These are phyloP conservation scores for Sporodiniella umbellata DNA, from an alignment of 371 early-diverging fungal genomes.

Conservation along the genomic window DNA sequence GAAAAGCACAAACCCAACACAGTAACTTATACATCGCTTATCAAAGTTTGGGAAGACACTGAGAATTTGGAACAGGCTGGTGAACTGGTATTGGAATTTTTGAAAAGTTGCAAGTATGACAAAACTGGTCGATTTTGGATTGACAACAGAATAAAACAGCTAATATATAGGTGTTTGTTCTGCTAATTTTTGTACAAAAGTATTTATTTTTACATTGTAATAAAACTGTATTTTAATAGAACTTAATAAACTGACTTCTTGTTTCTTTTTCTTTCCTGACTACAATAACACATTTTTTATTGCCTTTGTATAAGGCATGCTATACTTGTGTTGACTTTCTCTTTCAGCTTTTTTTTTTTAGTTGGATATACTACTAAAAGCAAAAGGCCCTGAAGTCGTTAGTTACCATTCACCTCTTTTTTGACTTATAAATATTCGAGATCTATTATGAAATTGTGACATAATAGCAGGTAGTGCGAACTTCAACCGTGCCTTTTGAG, in stretches of 20 bases:
- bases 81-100: conserved; percentile 26
- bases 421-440: too few species aligned
- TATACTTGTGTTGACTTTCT: too few species aligned
- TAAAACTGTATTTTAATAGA: not conserved
- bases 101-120: conserved; percentile 19
- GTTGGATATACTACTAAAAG: too few species aligned
- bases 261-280: too few species aligned
- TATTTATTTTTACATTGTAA: not conserved
- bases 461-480: too few species aligned
- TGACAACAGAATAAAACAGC: conserved; percentile 22
- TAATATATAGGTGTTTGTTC: conserved; percentile 2
- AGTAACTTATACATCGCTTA: conserved; percentile 40
- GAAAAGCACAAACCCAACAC: conserved; percentile 30
- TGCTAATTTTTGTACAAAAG: not conserved
- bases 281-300: too few species aligned
- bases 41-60: conserved; percentile 37
- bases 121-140: conserved; percentile 30
- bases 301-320: too few species aligned
- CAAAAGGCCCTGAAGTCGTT: too few species aligned
- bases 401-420: too few species aligned
- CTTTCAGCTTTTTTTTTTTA: too few species aligned
- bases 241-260: not conserved
- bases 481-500: too few species aligned
- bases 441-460: too few species aligned
- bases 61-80: conserved; percentile 29